Percentiles rank a stretch among this genome's conserved stretches.
Conservation (phyloP, 768 basidiomycete genomes). For the Holtermanniella nyarrowii region DNA sequence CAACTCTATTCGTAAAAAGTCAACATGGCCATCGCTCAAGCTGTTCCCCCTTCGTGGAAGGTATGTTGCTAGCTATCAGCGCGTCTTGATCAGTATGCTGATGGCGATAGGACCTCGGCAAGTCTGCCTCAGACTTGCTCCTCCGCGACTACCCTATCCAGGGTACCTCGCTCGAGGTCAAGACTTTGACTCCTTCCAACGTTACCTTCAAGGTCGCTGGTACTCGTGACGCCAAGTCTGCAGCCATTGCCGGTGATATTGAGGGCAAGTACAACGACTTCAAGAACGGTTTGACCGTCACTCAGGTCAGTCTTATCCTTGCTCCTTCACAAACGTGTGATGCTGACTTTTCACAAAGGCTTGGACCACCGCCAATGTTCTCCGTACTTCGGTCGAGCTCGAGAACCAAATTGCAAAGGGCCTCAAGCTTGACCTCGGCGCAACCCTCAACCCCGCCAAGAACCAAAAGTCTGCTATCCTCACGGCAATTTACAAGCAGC, state of each 20-base stretch:
- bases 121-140: conserved; percentile 91
- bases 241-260: conserved; percentile 71
- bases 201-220: conserved; percentile 92
- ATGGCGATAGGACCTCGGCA: conserved; percentile 54
- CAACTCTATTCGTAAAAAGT: no score
- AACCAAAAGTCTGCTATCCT: conserved; percentile 71
- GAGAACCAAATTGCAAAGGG: conserved; percentile 97
- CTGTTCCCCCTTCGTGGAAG: conserved; percentile 96
- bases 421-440: conserved; percentile 84
- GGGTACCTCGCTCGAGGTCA: conserved; percentile 45
- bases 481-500: conserved; percentile 86
- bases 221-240: conserved; percentile 61
- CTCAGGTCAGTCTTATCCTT: conserved; percentile 42
- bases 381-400: conserved; percentile 84
- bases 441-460: conserved; percentile 76
- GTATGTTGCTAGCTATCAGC: no score
- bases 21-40: conserved; percentile 55
- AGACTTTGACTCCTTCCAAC: conserved; percentile 51
- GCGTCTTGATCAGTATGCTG: no score
- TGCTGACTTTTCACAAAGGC: conserved; percentile 52
- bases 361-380: conserved; percentile 89
- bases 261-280: conserved; percentile 90
- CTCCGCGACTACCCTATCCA: conserved; percentile 82
- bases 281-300: conserved; percentile 86
- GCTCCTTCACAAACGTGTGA: not conserved